A percentile compares a stretch with the other conserved stretches of the same genome.
Evolutionary conservation across 2,329 filamentous ascomycete species (phyloP).

Genomic region (Penicillium digitatum): DNA sequence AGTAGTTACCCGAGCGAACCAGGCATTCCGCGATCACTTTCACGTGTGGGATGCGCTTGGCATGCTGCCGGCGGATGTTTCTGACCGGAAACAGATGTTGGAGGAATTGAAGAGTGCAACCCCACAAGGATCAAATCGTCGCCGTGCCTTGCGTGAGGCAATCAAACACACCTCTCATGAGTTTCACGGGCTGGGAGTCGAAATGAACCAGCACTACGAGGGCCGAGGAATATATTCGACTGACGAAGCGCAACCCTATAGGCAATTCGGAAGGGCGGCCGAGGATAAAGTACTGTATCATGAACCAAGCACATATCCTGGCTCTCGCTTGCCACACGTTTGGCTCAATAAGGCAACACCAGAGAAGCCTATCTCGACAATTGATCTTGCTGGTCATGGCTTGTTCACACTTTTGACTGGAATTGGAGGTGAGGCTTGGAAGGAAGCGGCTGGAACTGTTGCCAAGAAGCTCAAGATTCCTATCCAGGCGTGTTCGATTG

Average conservation of each 20-base stretch:
- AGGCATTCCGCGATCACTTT: conserved; percentile 52
- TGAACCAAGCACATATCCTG: conserved; percentile 54
- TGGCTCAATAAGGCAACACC: conserved; percentile 56
- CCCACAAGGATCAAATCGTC: conserved; percentile 37
- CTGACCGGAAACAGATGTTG: not conserved
- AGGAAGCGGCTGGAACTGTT: conserved; percentile 45
- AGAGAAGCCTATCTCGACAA: conserved; percentile 50
- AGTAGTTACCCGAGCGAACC: conserved; percentile 55
- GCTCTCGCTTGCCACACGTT: conserved; percentile 57
- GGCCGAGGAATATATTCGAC: conserved; percentile 44
- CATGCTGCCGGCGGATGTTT: conserved; percentile 36
- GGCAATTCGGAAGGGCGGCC: conserved; percentile 20
- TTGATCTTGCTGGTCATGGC: conserved; percentile 58
- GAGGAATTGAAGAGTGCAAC: conserved; percentile 44
- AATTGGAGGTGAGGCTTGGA: conserved; percentile 56
- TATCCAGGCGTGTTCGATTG: conserved; percentile 52
- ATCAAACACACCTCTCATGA: conserved; percentile 47
- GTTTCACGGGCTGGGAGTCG: conserved; percentile 55
- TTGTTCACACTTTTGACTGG: conserved; percentile 52
- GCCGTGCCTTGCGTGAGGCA: conserved; percentile 41
- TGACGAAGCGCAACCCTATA: conserved; percentile 39
- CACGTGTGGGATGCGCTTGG: conserved; percentile 48
- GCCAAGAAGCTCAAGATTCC: conserved; percentile 42
- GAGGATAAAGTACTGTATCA: conserved; percentile 45
- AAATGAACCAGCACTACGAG: conserved; percentile 58